Evolutionary conservation across 257 asterid genomes (phyloP).

Genomic region (Scutellaria barbata): DNA sequence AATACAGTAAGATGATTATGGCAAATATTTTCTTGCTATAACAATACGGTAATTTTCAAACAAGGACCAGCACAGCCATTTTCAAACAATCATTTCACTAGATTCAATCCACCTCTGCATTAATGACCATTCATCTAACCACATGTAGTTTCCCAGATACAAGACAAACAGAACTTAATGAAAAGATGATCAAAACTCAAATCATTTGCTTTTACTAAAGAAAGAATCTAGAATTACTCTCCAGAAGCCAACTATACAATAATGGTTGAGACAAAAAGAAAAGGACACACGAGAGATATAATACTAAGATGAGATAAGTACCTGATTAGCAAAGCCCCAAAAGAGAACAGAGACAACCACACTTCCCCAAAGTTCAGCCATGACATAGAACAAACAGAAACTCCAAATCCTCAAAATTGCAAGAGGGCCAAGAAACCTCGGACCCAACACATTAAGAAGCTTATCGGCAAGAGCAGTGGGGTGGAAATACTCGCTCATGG

Average conservation of each 20-base stretch:
- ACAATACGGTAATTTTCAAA: constrained; percentile 16
- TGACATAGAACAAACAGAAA: constrained; percentile 96
- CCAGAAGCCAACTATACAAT: constrained; percentile 16
- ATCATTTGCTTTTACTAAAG: not conserved
- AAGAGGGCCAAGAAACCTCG: constrained; percentile 98
- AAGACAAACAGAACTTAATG: constrained; percentile 10
- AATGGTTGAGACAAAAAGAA: not conserved
- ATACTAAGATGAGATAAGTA: constrained; percentile 40
- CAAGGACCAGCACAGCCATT: not conserved
- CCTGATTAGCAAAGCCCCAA: constrained; percentile 99
- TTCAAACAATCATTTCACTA: not conserved
- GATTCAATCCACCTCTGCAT: constrained; percentile 9
- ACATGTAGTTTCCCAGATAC: constrained; percentile 8
- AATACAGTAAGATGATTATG: not conserved
- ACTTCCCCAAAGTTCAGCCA: constrained; percentile 99
- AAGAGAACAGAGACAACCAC: constrained; percentile 95
- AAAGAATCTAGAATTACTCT: constrained; percentile 15
- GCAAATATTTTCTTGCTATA: not conserved
- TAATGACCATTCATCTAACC: not conserved
- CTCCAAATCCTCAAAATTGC: constrained; percentile 99
- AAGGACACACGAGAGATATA: not conserved
- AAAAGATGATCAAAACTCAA: not conserved
- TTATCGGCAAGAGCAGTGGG: constrained; percentile 96
- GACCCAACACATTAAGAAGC: constrained; percentile 74
- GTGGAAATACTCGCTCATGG: constrained; percentile 80